phyloP scores from a whole-genome alignment of 805 yeast genomes.

The Candida patagonica region DNA sequence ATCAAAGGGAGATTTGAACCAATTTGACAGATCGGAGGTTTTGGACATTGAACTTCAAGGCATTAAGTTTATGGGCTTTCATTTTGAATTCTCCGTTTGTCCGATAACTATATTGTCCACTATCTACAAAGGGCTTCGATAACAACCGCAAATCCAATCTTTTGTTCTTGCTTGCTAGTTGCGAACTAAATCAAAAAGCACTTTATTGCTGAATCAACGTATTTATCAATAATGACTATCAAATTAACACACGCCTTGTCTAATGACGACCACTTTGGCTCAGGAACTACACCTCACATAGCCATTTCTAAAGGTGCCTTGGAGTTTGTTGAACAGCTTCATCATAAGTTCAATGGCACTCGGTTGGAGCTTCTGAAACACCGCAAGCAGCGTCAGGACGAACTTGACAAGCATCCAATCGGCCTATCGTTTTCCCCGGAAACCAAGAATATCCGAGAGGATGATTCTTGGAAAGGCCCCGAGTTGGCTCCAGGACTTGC shows the following conservation, averaged over 20 bases:
- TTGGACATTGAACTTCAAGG: too few relatives aligned
- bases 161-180: too few relatives aligned
- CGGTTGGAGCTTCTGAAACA: constrained; percentile 46
- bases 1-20: too few relatives aligned
- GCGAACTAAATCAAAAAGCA: constrained; percentile 3
- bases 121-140: too few relatives aligned
- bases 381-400: constrained; percentile 43
- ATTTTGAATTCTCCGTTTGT: too few relatives aligned
- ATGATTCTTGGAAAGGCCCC: constrained; percentile 60
- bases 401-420: constrained; percentile 31
- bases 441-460: constrained; percentile 46
- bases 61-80: too few relatives aligned
- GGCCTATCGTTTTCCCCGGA: constrained; percentile 25
- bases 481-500: constrained; percentile 54
- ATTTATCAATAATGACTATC: constrained; percentile 4
- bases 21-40: too few relatives aligned
- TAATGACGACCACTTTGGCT: not conserved
- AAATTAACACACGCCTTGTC: constrained; percentile 3
- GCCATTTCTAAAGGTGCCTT: constrained; percentile 52
- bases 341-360: constrained; percentile 47
- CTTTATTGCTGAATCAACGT: not conserved
- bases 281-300: constrained; percentile 33
- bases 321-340: constrained; percentile 54
- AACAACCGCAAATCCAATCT: too few relatives aligned
- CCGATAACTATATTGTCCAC: too few relatives aligned